phyloP scores from a whole-genome alignment of 169 alveolate species.

The Eimeria maxima region DNA sequence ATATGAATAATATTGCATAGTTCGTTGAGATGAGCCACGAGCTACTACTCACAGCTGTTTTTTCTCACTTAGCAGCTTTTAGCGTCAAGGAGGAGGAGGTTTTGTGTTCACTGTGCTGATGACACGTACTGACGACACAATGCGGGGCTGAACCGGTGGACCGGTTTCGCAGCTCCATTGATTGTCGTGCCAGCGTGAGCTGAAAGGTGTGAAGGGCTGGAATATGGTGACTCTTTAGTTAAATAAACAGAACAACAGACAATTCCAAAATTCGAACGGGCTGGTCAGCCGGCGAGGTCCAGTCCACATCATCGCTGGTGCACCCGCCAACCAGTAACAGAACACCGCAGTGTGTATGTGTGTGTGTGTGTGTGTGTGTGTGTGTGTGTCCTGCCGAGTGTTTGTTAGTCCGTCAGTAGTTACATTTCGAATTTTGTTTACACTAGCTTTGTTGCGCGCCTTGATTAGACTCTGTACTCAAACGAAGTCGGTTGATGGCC shows the following conservation, averaged over 20 bases:
- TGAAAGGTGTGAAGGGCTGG: neutral
- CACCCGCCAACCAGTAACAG: neutral
- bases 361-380: neutral
- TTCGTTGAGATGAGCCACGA: neutral
- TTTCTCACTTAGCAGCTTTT: neutral
- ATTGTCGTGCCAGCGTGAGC: neutral
- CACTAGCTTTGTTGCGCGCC: neutral
- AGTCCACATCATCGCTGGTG: neutral
- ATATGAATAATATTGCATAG: neutral
- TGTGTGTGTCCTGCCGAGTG: neutral
- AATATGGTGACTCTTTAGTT: neutral
- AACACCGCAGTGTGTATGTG: neutral
- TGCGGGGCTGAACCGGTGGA: neutral
- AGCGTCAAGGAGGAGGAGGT: neutral
- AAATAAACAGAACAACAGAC: neutral
- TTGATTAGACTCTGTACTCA: neutral
- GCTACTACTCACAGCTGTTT: neutral
- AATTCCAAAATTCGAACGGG: neutral
- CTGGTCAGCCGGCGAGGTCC: neutral
- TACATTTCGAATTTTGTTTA: neutral
- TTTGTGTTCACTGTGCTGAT: neutral
- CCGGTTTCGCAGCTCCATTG: neutral
- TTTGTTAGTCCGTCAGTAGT: neutral
- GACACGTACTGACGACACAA: neutral
- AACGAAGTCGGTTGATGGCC: neutral